Evolutionary conservation across 2,329 filamentous ascomycete species (phyloP).

Genomic region (Colletotrichum orbiculare): DNA sequence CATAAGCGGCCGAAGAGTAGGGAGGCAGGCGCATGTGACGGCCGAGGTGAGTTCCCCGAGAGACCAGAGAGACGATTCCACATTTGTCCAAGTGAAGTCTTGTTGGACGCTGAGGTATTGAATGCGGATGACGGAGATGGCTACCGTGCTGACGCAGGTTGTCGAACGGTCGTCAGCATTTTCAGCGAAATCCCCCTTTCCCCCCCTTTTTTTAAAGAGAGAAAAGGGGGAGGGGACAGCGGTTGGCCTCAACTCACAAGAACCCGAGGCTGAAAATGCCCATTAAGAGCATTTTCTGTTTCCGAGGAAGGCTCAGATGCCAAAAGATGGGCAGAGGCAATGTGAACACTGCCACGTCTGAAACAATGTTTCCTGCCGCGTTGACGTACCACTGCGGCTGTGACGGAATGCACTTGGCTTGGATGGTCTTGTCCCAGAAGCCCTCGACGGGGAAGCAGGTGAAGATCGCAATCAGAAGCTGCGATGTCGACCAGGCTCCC

Average conservation of each 20-base stretch:
- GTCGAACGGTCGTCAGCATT: background rate
- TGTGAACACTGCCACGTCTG: slow-evolving; percentile 42
- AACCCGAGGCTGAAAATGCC: slow-evolving; percentile 44
- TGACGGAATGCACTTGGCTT: slow-evolving; percentile 39
- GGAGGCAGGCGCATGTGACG: slow-evolving; percentile 40
- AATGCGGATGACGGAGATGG: slow-evolving; percentile 40
- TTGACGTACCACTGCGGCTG: slow-evolving; percentile 42
- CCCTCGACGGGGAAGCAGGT: slow-evolving; percentile 43
- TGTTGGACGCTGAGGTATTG: slow-evolving; percentile 35
- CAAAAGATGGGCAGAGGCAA: slow-evolving; percentile 43
- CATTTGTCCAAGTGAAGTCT: slow-evolving; percentile 40
- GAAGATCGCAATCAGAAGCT: slow-evolving; percentile 42
- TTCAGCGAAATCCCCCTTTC: too few species aligned
- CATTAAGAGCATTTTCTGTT: slow-evolving; percentile 41
- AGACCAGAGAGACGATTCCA: slow-evolving; percentile 41
- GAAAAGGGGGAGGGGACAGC: background rate
- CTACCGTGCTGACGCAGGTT: slow-evolving; percentile 37
- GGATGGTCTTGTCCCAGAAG: slow-evolving; percentile 42
- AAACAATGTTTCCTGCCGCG: slow-evolving; percentile 43
- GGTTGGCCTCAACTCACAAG: slow-evolving; percentile 39
- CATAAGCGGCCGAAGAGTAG: slow-evolving; percentile 41
- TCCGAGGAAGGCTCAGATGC: slow-evolving; percentile 38
- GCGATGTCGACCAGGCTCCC: slow-evolving; percentile 42
- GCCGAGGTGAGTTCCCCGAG: slow-evolving; percentile 40
- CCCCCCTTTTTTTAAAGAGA: background rate